Base-by-base conservation (phyloP, 805 yeast species). In the Wickerhamomyces xylosicus region DNA sequence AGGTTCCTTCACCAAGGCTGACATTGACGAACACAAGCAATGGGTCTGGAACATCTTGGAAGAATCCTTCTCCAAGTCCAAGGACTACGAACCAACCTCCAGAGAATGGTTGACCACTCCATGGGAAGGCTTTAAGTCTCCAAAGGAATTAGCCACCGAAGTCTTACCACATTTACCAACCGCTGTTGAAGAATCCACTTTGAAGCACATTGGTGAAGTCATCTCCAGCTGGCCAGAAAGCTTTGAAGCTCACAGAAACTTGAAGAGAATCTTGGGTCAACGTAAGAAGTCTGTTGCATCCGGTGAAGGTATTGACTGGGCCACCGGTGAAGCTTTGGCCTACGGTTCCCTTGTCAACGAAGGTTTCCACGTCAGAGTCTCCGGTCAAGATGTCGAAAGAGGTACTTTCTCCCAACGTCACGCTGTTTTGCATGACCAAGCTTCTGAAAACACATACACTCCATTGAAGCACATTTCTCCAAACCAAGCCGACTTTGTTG, bases 381-480 rank as follows among this genome's bases (percentile, higher is more conserved):
- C 96, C 35, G 99, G 99, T 62, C 97, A 92, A 72, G 99, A 92
- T 76, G 97, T 92, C 49, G 98, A 92, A 75, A 87, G 99, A 78
- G 99, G 99, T 72, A 92, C 99, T 32, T 90, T 92, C 76, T 92
- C 98, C 40, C 99, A 92, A 72, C 90, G 99, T 70, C 99, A 92
- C 61, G 90, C 97, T 42, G 97, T 92, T 36, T 72, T 92, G 62
- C 98, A 92, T 63, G 98, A 92, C 65, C 99, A 92, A 70, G 69
- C 77, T 40, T 79, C 84, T 36, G 97, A 89, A 65, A 66, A 67
- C 36, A 78, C 85, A 21, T 79, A 83, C 68, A 80, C 86, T 43
- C 97, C 98, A 54, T 74, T 92, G 62, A 75, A 83, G 64, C 72
- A 84, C 59, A 68, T 90, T 50, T 67, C 77, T 49, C 84, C 79